A percentile compares a stretch with the other conserved stretches of the same genome.
phyloP scores from a whole-genome alignment of 1,139 yeast genomes.

The Saccharomyces uvarum region DNA sequence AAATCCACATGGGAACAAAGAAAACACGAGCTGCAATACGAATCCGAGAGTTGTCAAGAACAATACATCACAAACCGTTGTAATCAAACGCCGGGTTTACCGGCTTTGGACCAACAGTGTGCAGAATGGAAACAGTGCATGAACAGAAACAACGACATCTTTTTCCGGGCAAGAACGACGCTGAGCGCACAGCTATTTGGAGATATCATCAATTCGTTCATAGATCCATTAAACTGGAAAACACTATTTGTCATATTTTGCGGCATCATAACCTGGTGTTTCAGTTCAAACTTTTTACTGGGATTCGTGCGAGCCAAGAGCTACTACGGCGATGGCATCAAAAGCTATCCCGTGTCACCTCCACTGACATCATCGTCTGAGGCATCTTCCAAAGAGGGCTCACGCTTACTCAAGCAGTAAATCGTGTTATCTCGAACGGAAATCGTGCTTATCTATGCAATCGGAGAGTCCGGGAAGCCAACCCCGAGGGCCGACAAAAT shows the following conservation, averaged over 20 bases:
- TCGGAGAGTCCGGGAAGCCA: neutral
- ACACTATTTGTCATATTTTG: constrained; percentile 45
- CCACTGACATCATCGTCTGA: constrained; percentile 2
- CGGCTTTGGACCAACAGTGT: constrained; percentile 71
- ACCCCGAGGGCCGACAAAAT: neutral
- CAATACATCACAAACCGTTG: constrained; percentile 73
- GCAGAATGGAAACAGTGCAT: constrained; percentile 74
- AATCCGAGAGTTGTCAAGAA: constrained; percentile 58
- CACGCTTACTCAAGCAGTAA: neutral
- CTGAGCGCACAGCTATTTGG: constrained; percentile 66
- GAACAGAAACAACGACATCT: constrained; percentile 72
- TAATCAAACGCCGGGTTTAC: constrained; percentile 47
- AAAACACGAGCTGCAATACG: constrained; percentile 55
- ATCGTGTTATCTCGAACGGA: neutral
- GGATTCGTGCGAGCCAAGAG: constrained; percentile 30
- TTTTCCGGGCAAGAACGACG: constrained; percentile 70
- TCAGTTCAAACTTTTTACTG: constrained; percentile 28
- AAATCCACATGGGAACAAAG: constrained; percentile 59
- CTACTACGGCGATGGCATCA: constrained; percentile 21
- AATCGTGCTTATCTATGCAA: neutral
- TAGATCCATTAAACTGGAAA: constrained; percentile 70
- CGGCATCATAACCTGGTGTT: constrained; percentile 24
- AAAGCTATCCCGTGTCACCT: constrained; percentile 1
- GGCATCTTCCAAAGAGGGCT: neutral
- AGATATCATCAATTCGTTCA: constrained; percentile 69